Base-by-base conservation (phyloP, 192 early-diverging fungal genomes). In the Dimargaris xerosporica region DNA sequence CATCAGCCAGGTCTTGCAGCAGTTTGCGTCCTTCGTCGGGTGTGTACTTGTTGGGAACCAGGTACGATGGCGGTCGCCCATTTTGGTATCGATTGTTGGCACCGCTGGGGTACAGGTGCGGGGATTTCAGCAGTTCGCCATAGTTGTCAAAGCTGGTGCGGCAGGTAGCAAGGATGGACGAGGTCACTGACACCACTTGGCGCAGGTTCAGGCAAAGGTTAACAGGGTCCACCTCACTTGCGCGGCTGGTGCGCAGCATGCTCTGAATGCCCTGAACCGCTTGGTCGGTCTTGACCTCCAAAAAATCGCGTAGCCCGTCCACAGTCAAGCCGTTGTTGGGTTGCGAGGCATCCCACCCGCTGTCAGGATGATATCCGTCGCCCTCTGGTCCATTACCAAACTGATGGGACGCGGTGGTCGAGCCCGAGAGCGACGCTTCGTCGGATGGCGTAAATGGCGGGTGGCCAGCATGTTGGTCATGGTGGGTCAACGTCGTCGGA, bases 281-380 rank as follows among this genome's bases (percentile, higher is more conserved):
- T 26, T 65, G 67, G 66, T 74, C 72, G 1, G 72, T 77, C 44
- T 73, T 77, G 45, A 61, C 63, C 61, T 77, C 75, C 34, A 77
- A 66, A 44, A 64, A 62, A 21, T 70, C 43, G 50, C 60, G 56
- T 16, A 59, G 31, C 16, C 41, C 56, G 17, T 59, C 56, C 16
- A 59, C 56, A 13, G 56, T 39, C 12, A 59, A 34, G 3, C 29
- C 47, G n/a, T n/a, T n/a, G n/a, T n/a, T n/a, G n/a, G n/a, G n/a
- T n/a, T n/a, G n/a, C n/a, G n/a, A n/a, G n/a, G n/a, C n/a, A n/a
- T n/a, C n/a, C n/a, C n/a, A n/a, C n/a, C n/a, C n/a, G n/a, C n/a
- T n/a, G n/a, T n/a, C n/a, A n/a, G n/a, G n/a, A n/a, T n/a, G n/a
- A n/a, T n/a, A n/a, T n/a, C n/a, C n/a, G n/a, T n/a, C n/a, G n/a